A percentile compares a stretch with the other conserved stretches of the same genome.
Evolutionary conservation across 2,329 filamentous ascomycete genomes (phyloP).

Genomic region (Colletotrichum siamense): DNA sequence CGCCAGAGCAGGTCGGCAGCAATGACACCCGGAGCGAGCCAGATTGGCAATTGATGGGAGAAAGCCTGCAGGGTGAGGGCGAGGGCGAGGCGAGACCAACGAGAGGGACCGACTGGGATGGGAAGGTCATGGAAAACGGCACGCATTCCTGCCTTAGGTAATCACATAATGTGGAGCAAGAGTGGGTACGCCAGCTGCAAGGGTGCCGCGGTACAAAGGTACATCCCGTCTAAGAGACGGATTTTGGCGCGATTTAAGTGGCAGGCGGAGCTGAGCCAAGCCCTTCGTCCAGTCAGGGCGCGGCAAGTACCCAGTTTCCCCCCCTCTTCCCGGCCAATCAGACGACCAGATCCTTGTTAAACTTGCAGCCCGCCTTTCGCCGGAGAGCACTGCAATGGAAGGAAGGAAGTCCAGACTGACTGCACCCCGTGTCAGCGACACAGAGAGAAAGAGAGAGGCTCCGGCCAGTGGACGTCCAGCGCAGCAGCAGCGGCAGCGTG

Average conservation of each 20-base stretch:
- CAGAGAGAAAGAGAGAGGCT: not conserved
- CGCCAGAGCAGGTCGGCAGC: not conserved
- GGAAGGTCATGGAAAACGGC: not conserved
- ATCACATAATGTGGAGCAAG: not conserved
- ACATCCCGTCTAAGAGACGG: not conserved
- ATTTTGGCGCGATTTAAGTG: constrained; percentile 12
- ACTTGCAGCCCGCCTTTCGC: not conserved
- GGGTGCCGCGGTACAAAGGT: not conserved
- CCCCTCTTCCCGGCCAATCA: constrained; percentile 6
- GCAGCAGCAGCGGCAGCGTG: not conserved
- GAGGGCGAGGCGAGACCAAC: not conserved
- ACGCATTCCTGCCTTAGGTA: not conserved
- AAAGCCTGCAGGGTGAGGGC: not conserved
- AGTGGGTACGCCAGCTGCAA: not conserved
- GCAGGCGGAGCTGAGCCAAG: not conserved
- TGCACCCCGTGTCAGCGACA: not conserved
- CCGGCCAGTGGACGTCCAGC: not conserved
- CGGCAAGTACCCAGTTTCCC: not conserved
- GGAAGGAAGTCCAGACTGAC: not conserved
- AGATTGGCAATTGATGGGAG: not conserved
- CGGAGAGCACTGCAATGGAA: not conserved
- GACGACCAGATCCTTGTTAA: not conserved
- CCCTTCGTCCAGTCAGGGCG: constrained; percentile 6
- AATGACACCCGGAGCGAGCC: not conserved
- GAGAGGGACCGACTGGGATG: not conserved